Evolutionary conservation across 768 basidiomycete species (phyloP), one percentile per base, ranked within the genome.

Genomic region (Suillus cothurnatus): DNA sequence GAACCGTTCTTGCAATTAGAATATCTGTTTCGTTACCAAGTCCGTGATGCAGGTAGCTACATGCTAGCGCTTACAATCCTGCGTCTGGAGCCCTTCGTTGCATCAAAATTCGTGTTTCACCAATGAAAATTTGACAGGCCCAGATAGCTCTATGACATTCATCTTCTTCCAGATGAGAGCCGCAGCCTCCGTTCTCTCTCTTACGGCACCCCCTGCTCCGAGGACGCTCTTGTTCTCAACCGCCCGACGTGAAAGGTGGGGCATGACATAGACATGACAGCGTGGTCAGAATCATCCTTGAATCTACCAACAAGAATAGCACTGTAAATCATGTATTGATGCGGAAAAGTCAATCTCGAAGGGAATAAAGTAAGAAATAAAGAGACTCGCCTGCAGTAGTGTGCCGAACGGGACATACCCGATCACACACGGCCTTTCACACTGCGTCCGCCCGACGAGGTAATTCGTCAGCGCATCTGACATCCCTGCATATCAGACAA

Each of bases 141-240:
- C n/a, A 26, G 8, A 52, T 7, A 6, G 4, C 14, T 50, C 58
- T 59, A 59, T 28, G 28, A 31, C 12, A 28, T 82, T 74, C 1
- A 81, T 43, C 39, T 76, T 74, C 52, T 49, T 69, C 76, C 75
- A 77, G 43, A 76, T 76, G 4, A 60, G 56, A 34, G 61, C 65
- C 2, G 74, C 75, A 15, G 71, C 73, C 45, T 68, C 70, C 28
- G 73, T 76, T 60, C 76, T 73, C 68, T 77, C 76, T 43, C 71
- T 68, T n/a, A 77, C 76, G 0, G 94, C 93, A 15, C 82, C 87
- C 1, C 90, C 91, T 23, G 85, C 80, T 19, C 90, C 91, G 32
- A 98, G 84, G 2, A 97, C 83, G 0, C 90, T 89, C 77, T 94
- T 96, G 81, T 98, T 97, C 86, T 97, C 95, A 53, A 95, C 88